Base-by-base conservation (phyloP, 2,329 filamentous ascomycete species). In the Chaetothyriales sp. region DNA sequence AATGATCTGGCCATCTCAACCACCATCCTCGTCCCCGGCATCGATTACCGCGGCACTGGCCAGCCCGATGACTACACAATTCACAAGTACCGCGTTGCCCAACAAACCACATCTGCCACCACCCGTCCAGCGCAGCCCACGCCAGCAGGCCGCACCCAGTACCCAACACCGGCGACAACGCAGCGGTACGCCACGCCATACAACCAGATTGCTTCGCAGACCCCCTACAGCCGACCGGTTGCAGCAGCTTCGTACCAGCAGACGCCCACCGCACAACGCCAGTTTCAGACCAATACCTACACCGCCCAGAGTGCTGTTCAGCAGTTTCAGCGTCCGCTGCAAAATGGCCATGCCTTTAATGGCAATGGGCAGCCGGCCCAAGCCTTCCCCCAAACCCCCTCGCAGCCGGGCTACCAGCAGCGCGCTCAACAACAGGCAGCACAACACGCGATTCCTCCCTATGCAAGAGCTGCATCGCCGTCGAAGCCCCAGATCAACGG, bases 1-100 rank as follows among this genome's bases (percentile, higher is more conserved):
- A 83, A 82, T 26, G 84, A 88, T 52, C 71, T 95, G 46, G 82
- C 86, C 55, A 83, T 94, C 62, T 90, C 83, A 68, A 86, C 80
- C 45, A 86, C 80, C 63, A 76, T 95, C 18, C 70, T 86, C 53
- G 72, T 93, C 46, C 79, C 84, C 53, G 80, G 76, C 5, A 80
- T 83, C 48, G 80, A 87, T 60, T 85, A 85, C 64, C 78, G 77
- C 55, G 88, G 88, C 3, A 79, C 83, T 3, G 81, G 93, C 78
- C 87, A 93, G 59, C 86, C 90, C 59, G 87, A 94, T 58, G 83
- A 87, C 57, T 74, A 74, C 42, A 77, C 76, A 43, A 64, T 74
- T 28, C 76, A 78, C 49, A 67, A 69, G 55, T 66, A 68, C 53
- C 67, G 69, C 44, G 59, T 62, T 18, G 60, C 65, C 10, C 63